Conservation (phyloP, 176 grass and related monocot species). For the Miscanthus lutarioriparius region DNA sequence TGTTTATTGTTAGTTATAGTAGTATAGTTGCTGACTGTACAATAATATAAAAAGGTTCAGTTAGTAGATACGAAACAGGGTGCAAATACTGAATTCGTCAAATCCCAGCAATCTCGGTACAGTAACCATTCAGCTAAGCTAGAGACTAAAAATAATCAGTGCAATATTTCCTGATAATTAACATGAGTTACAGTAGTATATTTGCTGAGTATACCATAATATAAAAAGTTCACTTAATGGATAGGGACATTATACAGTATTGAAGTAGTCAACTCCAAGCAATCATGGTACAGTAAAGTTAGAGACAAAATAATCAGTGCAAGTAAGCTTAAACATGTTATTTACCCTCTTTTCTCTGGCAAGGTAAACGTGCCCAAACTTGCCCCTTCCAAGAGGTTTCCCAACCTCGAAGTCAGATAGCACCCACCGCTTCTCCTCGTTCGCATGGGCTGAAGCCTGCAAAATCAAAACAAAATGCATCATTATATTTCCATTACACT, state of each 20-base stretch:
- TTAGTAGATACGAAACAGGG: background rate
- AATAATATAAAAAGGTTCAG: background rate
- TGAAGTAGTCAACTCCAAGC: background rate
- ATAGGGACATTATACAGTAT: background rate
- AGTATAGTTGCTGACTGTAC: background rate
- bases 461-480: conserved; percentile 1
- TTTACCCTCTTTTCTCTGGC: conserved; percentile 89
- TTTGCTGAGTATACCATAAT: background rate
- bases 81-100: background rate
- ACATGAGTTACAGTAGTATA: background rate
- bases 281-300: background rate
- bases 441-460: conserved; percentile 36
- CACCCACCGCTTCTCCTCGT: conserved; percentile 76
- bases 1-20: background rate
- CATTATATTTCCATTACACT: background rate
- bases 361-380: conserved; percentile 94
- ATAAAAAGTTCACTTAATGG: background rate
- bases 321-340: background rate
- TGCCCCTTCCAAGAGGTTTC: conserved; percentile 87
- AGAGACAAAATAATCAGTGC: background rate
- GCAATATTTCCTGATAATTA: background rate
- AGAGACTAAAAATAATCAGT: conserved; percentile 7
- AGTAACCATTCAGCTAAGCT: background rate
- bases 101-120: background rate
- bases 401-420: conserved; percentile 84